Evolutionary conservation across 495 filamentous ascomycete species (phyloP).

Genomic region (Pyronema domesticum): DNA sequence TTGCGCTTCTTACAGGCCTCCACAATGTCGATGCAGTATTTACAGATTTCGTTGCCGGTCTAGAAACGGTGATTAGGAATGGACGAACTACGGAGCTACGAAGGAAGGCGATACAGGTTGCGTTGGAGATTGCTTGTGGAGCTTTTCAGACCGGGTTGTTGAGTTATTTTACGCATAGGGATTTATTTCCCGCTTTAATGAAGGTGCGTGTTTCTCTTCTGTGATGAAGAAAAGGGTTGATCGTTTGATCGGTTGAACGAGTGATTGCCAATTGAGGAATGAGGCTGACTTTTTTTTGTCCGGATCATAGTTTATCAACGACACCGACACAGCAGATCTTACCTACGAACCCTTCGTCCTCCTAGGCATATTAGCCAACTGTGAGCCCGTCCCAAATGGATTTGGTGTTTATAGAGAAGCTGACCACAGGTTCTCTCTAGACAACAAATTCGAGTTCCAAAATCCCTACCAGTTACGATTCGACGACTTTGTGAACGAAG

Average conservation of each 20-base stretch:
- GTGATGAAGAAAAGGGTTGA: no score
- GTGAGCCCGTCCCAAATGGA: conserved; percentile 7
- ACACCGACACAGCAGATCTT: conserved; percentile 43
- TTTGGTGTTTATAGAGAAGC: background rate
- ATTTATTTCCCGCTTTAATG: conserved; percentile 86
- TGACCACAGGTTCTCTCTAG: conserved; percentile 8
- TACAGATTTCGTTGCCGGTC: conserved; percentile 64
- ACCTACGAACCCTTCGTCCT: conserved; percentile 62
- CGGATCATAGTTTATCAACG: conserved; percentile 57
- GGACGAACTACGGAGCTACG: conserved; percentile 54
- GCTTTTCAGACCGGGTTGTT: conserved; percentile 86
- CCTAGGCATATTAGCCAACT: conserved; percentile 82
- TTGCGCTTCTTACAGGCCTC: conserved; percentile 71
- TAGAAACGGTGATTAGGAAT: conserved; percentile 68
- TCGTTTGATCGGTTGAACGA: background rate
- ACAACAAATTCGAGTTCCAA: conserved; percentile 98
- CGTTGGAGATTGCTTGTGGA: conserved; percentile 70
- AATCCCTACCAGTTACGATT: conserved; percentile 89
- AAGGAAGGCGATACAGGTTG: conserved; percentile 60
- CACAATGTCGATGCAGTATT: conserved; percentile 73
- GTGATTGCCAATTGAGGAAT: background rate
- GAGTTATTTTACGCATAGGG: conserved; percentile 87
- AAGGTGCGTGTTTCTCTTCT: conserved; percentile 51
- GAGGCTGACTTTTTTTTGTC: background rate
- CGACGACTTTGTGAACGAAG: conserved; percentile 95